Percentiles rank a stretch among this genome's conserved stretches.
These are phyloP conservation scores for Trypanosoma lewisi DNA, from an alignment of 208 protist species.

Conservation along the genomic window DNA sequence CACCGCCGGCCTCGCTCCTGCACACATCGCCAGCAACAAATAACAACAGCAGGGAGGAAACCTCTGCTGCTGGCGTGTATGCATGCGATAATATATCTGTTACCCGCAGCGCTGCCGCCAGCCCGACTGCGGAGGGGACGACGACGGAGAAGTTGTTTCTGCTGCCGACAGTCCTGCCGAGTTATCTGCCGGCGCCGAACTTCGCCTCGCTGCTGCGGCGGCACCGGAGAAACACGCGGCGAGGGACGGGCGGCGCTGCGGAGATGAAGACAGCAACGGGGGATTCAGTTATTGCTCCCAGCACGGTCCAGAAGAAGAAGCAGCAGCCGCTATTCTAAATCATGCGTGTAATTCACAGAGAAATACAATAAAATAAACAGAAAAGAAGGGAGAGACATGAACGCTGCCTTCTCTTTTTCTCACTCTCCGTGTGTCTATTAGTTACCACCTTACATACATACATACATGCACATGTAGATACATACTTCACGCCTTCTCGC, in stretches of 20 bases:
- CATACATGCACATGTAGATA: background rate
- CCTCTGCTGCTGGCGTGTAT: background rate
- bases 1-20: slow-evolving; percentile 32
- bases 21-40: too few species aligned
- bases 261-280: background rate
- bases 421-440: too few species aligned
- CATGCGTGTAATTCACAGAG: background rate
- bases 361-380: background rate
- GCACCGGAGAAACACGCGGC: background rate
- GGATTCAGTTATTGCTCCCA: background rate
- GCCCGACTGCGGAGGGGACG: slow-evolving; percentile 27
- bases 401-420: too few species aligned
- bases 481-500: too few species aligned
- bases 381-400: too few species aligned
- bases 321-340: slow-evolving; percentile 1
- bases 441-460: too few species aligned
- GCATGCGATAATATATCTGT: background rate
- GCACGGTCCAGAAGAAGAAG: background rate
- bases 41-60: background rate
- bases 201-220: slow-evolving; percentile 26
- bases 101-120: background rate
- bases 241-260: background rate
- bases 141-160: slow-evolving; percentile 62
- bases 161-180: slow-evolving; percentile 55
- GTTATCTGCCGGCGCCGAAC: slow-evolving; percentile 42